These are phyloP conservation scores for Petunia hybrid DNA, from an alignment of 305 asterid species.

Conservation along the genomic window DNA sequence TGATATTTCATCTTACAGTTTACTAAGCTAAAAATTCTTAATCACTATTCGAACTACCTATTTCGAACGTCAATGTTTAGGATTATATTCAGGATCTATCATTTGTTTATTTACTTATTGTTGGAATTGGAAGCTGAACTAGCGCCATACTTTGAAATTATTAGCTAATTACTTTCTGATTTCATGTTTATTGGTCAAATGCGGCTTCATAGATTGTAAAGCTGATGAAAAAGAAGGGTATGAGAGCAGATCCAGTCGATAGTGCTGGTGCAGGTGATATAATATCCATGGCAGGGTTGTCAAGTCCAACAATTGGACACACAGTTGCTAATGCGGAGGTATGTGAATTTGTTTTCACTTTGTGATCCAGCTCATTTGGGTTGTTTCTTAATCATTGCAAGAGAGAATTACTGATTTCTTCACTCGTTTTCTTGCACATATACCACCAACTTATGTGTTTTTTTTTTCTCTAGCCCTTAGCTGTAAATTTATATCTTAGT, in stretches of 20 bases:
- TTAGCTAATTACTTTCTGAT: not conserved
- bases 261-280: slow-evolving; percentile 99
- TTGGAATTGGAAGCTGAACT: slow-evolving; percentile 1
- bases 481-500: no score
- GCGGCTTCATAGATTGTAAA: slow-evolving; percentile 70
- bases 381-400: no score
- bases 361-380: slow-evolving; percentile 1
- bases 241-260: slow-evolving; percentile 71
- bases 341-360: slow-evolving; percentile 30
- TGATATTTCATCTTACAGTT: not conserved
- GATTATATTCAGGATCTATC: not conserved
- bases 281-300: slow-evolving; percentile 93
- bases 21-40: not conserved
- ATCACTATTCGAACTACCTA: not conserved
- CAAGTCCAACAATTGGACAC: slow-evolving; percentile 91
- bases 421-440: no score
- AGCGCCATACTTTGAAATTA: slow-evolving; percentile 19
- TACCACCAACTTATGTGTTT: no score
- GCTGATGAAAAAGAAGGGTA: slow-evolving; percentile 96
- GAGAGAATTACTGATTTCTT: no score
- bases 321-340: slow-evolving; percentile 92
- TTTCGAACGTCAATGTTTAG: slow-evolving; percentile 10
- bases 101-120: not conserved
- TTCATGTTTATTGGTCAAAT: slow-evolving; percentile 18
- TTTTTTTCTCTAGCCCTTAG: no score